Conservation (phyloP, 129 eudicot genomes). For the Artemisia tridentata region DNA sequence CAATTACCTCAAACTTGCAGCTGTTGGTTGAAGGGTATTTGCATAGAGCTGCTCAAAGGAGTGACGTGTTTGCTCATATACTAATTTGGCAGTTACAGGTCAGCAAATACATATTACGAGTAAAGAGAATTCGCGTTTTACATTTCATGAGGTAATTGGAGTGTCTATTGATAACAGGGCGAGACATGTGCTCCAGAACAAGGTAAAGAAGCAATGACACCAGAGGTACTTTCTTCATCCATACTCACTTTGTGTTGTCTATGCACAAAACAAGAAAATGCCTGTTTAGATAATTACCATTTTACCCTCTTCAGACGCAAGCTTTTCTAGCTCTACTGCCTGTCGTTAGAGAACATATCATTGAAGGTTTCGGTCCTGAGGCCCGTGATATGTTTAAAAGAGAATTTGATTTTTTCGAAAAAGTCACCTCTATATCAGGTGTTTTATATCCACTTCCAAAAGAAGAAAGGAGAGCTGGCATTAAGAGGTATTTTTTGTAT, state of each 20-base stretch:
- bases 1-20: conserved; percentile 48
- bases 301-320: conserved; percentile 44
- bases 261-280: conserved; percentile 1
- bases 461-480: conserved; percentile 95
- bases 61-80: conserved; percentile 97
- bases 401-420: conserved; percentile 97
- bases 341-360: conserved; percentile 69
- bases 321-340: conserved; percentile 75
- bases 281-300: conserved; percentile 3
- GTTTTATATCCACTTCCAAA: conserved; percentile 87
- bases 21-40: conserved; percentile 86
- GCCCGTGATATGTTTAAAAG: conserved; percentile 76
- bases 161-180: conserved; percentile 53
- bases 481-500: conserved; percentile 57
- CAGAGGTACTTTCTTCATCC: conserved; percentile 47
- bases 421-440: conserved; percentile 96
- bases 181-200: conserved; percentile 82
- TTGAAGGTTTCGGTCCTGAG: conserved; percentile 73
- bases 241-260: conserved; percentile 2
- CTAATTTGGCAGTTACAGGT: conserved; percentile 99
- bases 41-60: conserved; percentile 98
- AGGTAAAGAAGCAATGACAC: conserved; percentile 62
- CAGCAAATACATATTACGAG: conserved; percentile 19
- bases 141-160: conserved; percentile 19
- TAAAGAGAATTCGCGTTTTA: conserved; percentile 17